Conservation (phyloP, 2,329 filamentous ascomycete species). For the Ophiocordyceps robertsii region DNA sequence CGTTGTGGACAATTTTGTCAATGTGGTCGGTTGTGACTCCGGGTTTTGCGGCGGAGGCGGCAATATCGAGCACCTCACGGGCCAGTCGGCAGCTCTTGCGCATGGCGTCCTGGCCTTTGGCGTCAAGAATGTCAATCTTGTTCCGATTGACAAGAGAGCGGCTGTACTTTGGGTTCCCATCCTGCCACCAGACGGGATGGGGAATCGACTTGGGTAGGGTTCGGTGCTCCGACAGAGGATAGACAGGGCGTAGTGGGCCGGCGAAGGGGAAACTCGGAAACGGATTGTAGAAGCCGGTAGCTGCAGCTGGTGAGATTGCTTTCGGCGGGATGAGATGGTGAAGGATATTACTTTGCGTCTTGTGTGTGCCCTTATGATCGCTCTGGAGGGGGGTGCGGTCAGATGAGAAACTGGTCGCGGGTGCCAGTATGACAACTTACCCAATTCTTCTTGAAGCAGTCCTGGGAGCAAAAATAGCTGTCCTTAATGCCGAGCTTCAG, state of each 20-base stretch:
- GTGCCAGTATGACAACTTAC: conserved; percentile 36
- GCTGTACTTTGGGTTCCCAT: conserved; percentile 59
- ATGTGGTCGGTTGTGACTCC: conserved; percentile 93
- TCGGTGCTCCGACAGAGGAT: conserved; percentile 62
- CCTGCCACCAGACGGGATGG: conserved; percentile 75
- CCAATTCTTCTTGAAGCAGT: conserved; percentile 99
- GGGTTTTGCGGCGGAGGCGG: conserved; percentile 70
- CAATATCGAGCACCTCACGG: conserved; percentile 85
- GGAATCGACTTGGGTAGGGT: conserved; percentile 67
- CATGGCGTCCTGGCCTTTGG: conserved; percentile 76
- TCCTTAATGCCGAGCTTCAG: conserved; percentile 77
- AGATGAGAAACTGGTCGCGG: background rate
- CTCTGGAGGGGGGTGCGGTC: conserved; percentile 23
- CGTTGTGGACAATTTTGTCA: conserved; percentile 89
- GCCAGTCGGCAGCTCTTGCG: conserved; percentile 79
- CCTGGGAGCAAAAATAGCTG: conserved; percentile 94
- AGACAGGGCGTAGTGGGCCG: conserved; percentile 72
- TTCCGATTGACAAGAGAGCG: conserved; percentile 53
- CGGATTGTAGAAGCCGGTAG: conserved; percentile 79
- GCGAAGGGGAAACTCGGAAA: conserved; percentile 81
- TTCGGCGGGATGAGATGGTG: conserved; percentile 63
- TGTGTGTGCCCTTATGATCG: conserved; percentile 61
- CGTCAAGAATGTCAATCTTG: conserved; percentile 72
- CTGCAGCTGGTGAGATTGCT: conserved; percentile 83
- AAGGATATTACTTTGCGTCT: conserved; percentile 63